Conservation (phyloP, 2,329 filamentous ascomycete species). For the Penicillium sp. region DNA sequence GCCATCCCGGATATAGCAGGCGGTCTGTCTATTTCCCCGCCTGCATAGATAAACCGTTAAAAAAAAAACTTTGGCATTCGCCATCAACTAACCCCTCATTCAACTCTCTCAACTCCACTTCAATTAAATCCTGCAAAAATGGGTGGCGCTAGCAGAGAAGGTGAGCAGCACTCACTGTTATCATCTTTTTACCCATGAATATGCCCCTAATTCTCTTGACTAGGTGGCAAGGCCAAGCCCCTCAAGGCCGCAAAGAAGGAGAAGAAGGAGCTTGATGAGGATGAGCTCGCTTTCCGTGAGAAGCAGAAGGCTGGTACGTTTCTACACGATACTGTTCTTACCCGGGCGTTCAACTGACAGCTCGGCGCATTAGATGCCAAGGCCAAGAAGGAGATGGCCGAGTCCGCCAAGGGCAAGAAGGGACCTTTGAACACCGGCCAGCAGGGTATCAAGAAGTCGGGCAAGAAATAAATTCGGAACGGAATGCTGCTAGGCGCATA, state of each 20-base stretch:
- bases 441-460: conserved; percentile 96
- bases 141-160: conserved; percentile 68
- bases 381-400: conserved; percentile 79
- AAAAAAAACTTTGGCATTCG: background rate
- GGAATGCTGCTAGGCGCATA: background rate
- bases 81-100: background rate
- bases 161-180: conserved; percentile 39
- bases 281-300: conserved; percentile 77
- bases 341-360: background rate
- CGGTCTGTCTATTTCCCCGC: background rate
- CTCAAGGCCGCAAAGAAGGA: conserved; percentile 88
- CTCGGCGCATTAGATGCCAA: conserved; percentile 63
- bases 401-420: conserved; percentile 74
- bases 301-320: conserved; percentile 80
- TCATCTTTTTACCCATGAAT: background rate
- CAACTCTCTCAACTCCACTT: background rate
- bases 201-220: background rate
- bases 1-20: background rate
- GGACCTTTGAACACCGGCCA: conserved; percentile 80
- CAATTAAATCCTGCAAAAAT: conserved; percentile 41
- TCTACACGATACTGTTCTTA: background rate
- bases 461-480: conserved; percentile 74
- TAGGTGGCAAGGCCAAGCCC: conserved; percentile 80
- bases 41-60: conserved; percentile 1
- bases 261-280: conserved; percentile 79